Evolutionary conservation across 2,329 filamentous ascomycete genomes (phyloP).

Genomic region (Seiridium cupressi): DNA sequence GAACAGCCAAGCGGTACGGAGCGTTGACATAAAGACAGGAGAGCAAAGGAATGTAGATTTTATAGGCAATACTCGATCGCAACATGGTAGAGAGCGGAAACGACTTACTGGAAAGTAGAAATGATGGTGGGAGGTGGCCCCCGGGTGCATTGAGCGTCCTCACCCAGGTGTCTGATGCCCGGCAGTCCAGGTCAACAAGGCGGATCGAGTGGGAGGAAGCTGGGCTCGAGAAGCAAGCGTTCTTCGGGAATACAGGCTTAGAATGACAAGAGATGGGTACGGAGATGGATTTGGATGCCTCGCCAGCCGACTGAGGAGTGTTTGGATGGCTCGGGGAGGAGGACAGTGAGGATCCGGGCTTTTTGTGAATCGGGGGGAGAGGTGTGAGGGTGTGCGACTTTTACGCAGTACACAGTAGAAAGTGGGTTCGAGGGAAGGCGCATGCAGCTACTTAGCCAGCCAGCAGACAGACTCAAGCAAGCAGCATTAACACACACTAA

Average conservation of each 20-base stretch:
- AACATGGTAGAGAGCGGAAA: slow-evolving; percentile 24
- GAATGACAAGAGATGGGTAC: slow-evolving; percentile 10
- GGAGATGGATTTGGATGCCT: slow-evolving; percentile 18
- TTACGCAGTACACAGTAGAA: slow-evolving; percentile 1
- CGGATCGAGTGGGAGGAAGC: slow-evolving; percentile 8
- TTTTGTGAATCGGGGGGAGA: slow-evolving; percentile 29
- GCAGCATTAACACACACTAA: neutral
- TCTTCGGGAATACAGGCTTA: slow-evolving; percentile 6
- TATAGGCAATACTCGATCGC: slow-evolving; percentile 32
- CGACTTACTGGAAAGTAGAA: slow-evolving; percentile 34
- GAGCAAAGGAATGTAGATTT: slow-evolving; percentile 7
- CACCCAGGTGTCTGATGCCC: slow-evolving; percentile 18
- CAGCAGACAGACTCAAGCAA: neutral
- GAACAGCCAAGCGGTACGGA: slow-evolving; percentile 7
- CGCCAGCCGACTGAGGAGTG: slow-evolving; percentile 21
- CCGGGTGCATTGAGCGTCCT: slow-evolving; percentile 27
- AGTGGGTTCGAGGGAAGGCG: neutral
- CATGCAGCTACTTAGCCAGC: neutral
- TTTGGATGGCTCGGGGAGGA: slow-evolving; percentile 21
- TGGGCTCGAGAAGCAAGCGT: slow-evolving; percentile 9
- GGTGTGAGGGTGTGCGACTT: slow-evolving; percentile 30
- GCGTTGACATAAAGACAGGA: slow-evolving; percentile 14
- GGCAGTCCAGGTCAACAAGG: slow-evolving; percentile 22
- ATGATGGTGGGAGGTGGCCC: slow-evolving; percentile 30
- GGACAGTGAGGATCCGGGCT: slow-evolving; percentile 14